Evolutionary conservation across 2,329 filamentous ascomycete species (phyloP), one percentile per base, ranked within the genome.

Genomic region (Ophiocordyceps robertsii): DNA sequence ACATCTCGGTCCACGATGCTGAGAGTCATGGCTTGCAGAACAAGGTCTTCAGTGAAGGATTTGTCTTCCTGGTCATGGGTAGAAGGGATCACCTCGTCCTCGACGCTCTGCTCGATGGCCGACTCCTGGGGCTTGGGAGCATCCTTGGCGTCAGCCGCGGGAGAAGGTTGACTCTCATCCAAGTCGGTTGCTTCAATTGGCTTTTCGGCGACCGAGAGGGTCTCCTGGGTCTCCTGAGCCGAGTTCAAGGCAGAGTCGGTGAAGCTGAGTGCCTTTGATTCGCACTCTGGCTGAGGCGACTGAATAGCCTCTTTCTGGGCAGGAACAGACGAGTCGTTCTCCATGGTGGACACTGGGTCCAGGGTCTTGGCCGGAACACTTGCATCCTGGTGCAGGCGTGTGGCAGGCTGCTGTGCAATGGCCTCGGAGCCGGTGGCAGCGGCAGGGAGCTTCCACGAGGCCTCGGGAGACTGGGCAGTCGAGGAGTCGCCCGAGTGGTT

Each of bases 401-500:
- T 6, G 9, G n/a, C 13, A 4, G 33, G 33, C 9, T 36, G 14
- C 17, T 36, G 33, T 10, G 16, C 9, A 7, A 17, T 42, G 32
- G 30, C 19, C 11, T 35, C 39, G 35, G 39, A 19, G 6, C 41
- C 35, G 17, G 46, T 40, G 17, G 43, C 31, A 27, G 46, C 40
- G 14, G 47, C 41, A 6, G 48, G 43, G 10, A 46, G 44, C 45
- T 51, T 50, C 47, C 45, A 49, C 16, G 46, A 49, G 31, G 33
- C 14, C 33, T 36, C 33, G 32, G 43, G 43, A 17, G 51, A 45
- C 42, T 53, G 50, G 29, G 49, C 47, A 31, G 56, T 48, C 7
- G 58, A 59, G 37, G 58, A 60, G 45, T 48, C 45, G 44, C 56
- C 54, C 39, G 56, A 56, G 39, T 47, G 49, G 39, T 49, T 49